phyloP scores from a whole-genome alignment of 345 rosid species.

The Iberis pinnata region DNA sequence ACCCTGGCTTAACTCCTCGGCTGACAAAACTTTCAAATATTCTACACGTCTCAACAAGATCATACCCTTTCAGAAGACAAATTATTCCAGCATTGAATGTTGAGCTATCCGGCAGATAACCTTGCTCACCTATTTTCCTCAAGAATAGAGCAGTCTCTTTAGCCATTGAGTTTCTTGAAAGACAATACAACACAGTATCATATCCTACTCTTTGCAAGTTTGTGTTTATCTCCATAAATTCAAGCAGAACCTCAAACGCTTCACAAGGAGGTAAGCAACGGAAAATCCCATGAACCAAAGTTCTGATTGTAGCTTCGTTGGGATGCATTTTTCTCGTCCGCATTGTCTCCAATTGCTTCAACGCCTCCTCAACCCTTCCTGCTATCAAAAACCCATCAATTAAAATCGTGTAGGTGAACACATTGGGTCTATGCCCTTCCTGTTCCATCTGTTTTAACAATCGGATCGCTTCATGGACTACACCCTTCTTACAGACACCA shows the following conservation, averaged over 20 bases:
- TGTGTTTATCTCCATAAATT: conserved; percentile 47
- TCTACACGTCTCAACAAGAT: conserved; percentile 48
- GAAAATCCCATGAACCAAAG: conserved; percentile 77
- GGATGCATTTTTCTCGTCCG: conserved; percentile 46
- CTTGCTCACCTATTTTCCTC: conserved; percentile 41
- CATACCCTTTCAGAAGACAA: conserved; percentile 56
- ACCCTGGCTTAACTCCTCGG: conserved; percentile 58
- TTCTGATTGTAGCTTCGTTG: conserved; percentile 71
- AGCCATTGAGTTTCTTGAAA: conserved; percentile 59
- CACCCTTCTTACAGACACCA: conserved; percentile 79
- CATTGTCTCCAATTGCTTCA: conserved; percentile 53
- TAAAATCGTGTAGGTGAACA: conserved; percentile 67
- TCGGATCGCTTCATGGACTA: conserved; percentile 74
- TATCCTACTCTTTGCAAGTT: conserved; percentile 44
- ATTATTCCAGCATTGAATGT: conserved; percentile 49
- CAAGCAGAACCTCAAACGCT: conserved; percentile 49
- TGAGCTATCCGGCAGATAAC: conserved; percentile 50
- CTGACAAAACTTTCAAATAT: conserved; percentile 45
- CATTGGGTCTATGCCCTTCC: conserved; percentile 55
- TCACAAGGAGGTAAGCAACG: conserved; percentile 37
- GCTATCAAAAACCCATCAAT: conserved; percentile 77
- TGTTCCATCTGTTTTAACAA: conserved; percentile 83
- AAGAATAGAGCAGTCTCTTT: conserved; percentile 56
- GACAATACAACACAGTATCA: conserved; percentile 56
- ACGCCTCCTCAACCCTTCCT: conserved; percentile 61